Evolutionary conservation across 192 early-diverging fungal genomes (phyloP), one percentile per base, ranked within the genome.

Genomic region (Jimgerdemannia lactiflua): DNA sequence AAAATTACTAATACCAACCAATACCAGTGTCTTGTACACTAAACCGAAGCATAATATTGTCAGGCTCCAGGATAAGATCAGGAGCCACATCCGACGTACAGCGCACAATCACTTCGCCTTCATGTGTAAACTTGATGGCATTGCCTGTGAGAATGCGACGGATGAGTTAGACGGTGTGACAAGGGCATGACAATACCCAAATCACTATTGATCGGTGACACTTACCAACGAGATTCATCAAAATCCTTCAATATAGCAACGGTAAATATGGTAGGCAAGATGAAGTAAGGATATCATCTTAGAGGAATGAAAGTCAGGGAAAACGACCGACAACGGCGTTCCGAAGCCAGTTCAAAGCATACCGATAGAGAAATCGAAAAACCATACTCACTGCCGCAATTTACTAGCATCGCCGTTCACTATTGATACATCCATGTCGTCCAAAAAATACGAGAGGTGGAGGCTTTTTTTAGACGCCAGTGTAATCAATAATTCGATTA

Each of bases 211-310:
- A n/a, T n/a, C n/a, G n/a, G n/a, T n/a, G 11, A 11, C 49, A 54
- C 72, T 65, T 65, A 64, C 89, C 89, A 4, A 91, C 89, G 43
- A 94, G 77, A 71, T 94, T 94, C 71, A 90, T 92, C 69, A 94
- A 77, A 42, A 93, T 84, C 44, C 64, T 68, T 3, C 54, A 65
- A 42, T 18, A 3, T 9, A 65, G 41, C 59, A 64, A 43, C 43
- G 42, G 69, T 69, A 14, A 20, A 11, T 69, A 69, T 69, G 69
- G 8, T 41, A 54, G 49, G 11, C 11, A 54, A 54, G 11, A 54
- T 7, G 4, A 11, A 54, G 11, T 54, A 54, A 54, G 49, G 11
- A 54, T 7, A 54, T 11, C 4, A 54, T 54, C 49, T 54, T 7
- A 11, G 11, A 54, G 49, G 4, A 54, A 54, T 54, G 11, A 54